phyloP scores from a whole-genome alignment of 257 asterid species.

The Plantago major region DNA sequence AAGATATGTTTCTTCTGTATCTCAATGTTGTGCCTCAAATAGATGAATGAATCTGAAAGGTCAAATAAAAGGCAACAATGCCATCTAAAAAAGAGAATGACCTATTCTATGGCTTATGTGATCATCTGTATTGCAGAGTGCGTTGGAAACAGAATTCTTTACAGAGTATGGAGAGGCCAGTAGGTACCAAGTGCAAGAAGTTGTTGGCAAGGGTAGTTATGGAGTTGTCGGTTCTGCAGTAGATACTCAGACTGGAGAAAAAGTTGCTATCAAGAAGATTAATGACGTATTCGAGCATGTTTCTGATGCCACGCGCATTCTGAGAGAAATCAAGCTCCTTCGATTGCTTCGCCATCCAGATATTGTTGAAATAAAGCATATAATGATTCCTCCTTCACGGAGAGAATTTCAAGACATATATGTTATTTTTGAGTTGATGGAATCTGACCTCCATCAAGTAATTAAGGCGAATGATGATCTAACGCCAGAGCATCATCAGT shows the following conservation, averaged over 20 bases:
- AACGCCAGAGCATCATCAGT: constrained; percentile 92
- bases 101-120: not conserved
- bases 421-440: constrained; percentile 98
- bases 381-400: constrained; percentile 86
- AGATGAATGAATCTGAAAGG: too few species aligned
- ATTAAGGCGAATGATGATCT: constrained; percentile 88
- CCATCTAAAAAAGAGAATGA: not conserved
- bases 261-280: constrained; percentile 92
- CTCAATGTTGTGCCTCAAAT: too few species aligned
- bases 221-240: constrained; percentile 98
- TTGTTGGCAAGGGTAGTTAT: constrained; percentile 95
- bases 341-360: constrained; percentile 90
- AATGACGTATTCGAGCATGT: constrained; percentile 85
- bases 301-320: constrained; percentile 94
- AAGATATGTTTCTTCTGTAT: too few species aligned
- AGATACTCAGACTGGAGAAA: constrained; percentile 94
- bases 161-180: constrained; percentile 95
- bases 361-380: constrained; percentile 92
- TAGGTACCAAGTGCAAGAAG: constrained; percentile 84
- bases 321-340: constrained; percentile 93
- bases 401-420: constrained; percentile 96
- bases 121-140: not conserved
- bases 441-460: constrained; percentile 93
- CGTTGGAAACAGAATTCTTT: constrained; percentile 38
- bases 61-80: not conserved